These are phyloP conservation scores for Potentilla sterilis DNA, from an alignment of 306 rosid species.

Conservation along the genomic window DNA sequence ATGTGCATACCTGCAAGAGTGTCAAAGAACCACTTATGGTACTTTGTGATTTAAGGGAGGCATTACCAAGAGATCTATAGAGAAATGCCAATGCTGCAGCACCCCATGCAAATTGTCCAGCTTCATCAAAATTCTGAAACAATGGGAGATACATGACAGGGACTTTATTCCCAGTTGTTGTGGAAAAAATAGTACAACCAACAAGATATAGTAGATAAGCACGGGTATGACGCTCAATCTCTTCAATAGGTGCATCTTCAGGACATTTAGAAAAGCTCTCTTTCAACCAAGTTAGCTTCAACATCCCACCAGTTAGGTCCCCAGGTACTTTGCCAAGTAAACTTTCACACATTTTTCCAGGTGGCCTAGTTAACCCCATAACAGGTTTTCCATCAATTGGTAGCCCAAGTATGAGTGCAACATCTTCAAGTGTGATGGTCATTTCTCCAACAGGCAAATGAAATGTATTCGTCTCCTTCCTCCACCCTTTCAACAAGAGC, in stretches of 20 bases:
- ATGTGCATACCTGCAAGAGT: constrained; percentile 55
- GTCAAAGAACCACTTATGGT: constrained; percentile 85
- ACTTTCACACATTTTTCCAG: neutral
- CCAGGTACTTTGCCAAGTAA: constrained; percentile 69
- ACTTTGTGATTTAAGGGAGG: constrained; percentile 79
- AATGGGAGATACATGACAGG: constrained; percentile 78
- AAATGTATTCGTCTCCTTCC: constrained; percentile 87
- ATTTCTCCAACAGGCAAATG: constrained; percentile 82
- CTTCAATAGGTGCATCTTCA: constrained; percentile 59
- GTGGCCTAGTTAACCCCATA: constrained; percentile 39
- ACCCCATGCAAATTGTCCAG: constrained; percentile 84
- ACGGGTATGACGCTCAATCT: constrained; percentile 58
- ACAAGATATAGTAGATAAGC: constrained; percentile 83
- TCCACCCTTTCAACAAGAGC: constrained; percentile 93
- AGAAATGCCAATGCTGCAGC: constrained; percentile 91
- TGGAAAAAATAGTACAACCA: constrained; percentile 84
- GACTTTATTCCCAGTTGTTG: constrained; percentile 92
- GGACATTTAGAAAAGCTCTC: constrained; percentile 78
- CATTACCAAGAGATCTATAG: constrained; percentile 83
- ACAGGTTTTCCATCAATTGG: constrained; percentile 83
- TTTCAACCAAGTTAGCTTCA: constrained; percentile 92
- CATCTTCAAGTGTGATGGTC: constrained; percentile 91
- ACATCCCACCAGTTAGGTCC: constrained; percentile 87
- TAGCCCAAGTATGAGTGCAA: constrained; percentile 75
- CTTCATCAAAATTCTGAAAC: constrained; percentile 67